These are phyloP conservation scores for Zygoascus sp. DNA, from an alignment of 1,139 yeast species.

Conservation along the genomic window DNA sequence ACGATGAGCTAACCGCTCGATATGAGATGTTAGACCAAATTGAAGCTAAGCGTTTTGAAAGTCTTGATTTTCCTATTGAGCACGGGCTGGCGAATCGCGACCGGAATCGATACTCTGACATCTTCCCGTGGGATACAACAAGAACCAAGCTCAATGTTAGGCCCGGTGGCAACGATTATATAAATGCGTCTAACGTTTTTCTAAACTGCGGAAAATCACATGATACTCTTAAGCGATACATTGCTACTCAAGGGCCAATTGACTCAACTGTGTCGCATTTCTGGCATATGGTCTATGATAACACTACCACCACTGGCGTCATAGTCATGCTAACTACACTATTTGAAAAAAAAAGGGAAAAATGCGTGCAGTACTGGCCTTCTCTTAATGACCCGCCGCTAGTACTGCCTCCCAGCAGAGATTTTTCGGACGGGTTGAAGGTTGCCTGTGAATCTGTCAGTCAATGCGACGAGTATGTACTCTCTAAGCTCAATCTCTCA, in stretches of 20 bases:
- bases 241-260: conserved; percentile 74
- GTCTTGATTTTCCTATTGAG: background rate
- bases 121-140: conserved; percentile 56
- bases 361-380: conserved; percentile 81
- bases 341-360: conserved; percentile 48
- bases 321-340: conserved; percentile 88
- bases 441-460: conserved; percentile 16
- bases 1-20: conserved; percentile 7
- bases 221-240: conserved; percentile 34
- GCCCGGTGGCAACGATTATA: conserved; percentile 37
- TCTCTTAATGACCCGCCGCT: conserved; percentile 19
- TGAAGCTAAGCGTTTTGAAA: conserved; percentile 13
- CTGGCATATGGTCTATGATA: conserved; percentile 74
- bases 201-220: conserved; percentile 21
- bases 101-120: conserved; percentile 53
- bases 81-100: conserved; percentile 14
- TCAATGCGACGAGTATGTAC: conserved; percentile 15
- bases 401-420: conserved; percentile 18
- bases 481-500: conserved; percentile 1
- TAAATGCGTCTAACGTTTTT: conserved; percentile 46
- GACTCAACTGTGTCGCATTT: conserved; percentile 58
- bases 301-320: conserved; percentile 44
- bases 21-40: conserved; percentile 15
- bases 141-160: conserved; percentile 44
- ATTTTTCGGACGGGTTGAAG: conserved; percentile 15